Percentiles rank a stretch among this genome's conserved stretches.
Evolutionary conservation across 2,329 filamentous ascomycete species (phyloP).

Genomic region (Ophiognomonia clavigignenti-juglandacearum): DNA sequence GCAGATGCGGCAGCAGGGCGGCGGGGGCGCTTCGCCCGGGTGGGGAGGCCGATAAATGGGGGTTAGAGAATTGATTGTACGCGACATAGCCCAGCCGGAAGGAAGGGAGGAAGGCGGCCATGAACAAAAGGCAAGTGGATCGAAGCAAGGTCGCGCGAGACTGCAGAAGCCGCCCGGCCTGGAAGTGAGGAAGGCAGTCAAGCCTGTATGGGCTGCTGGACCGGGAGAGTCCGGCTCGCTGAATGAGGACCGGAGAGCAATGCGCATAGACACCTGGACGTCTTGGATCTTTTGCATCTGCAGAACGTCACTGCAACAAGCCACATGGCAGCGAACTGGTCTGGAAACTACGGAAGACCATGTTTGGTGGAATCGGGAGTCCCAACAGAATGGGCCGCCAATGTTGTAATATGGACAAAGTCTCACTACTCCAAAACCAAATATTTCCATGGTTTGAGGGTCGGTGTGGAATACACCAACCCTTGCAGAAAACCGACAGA

Average conservation of each 20-base stretch:
- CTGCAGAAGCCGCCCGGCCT: too few relatives aligned
- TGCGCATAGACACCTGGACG: neutral
- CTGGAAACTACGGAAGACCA: neutral
- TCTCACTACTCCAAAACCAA: slow-evolving; percentile 10
- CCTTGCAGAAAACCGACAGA: neutral
- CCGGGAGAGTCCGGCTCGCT: too few relatives aligned
- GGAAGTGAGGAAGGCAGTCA: too few relatives aligned
- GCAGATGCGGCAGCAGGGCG: slow-evolving; percentile 61
- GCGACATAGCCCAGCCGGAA: too few relatives aligned
- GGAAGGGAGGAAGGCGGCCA: too few relatives aligned
- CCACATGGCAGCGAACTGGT: neutral
- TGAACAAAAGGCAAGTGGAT: too few relatives aligned
- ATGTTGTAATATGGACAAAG: slow-evolving; percentile 8
- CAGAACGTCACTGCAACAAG: too few relatives aligned
- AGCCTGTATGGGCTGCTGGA: too few relatives aligned
- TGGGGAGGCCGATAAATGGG: slow-evolving; percentile 6
- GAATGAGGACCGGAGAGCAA: too few relatives aligned
- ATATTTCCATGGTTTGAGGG: neutral
- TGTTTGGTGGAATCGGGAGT: neutral
- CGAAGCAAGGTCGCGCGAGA: too few relatives aligned
- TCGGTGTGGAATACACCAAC: neutral
- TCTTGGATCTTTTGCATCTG: neutral
- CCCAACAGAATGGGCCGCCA: neutral
- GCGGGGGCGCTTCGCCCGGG: slow-evolving; percentile 42
- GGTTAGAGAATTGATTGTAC: too few relatives aligned